Conservation (phyloP, 2,329 filamentous ascomycete genomes). For the Lomentospora prolificans region DNA sequence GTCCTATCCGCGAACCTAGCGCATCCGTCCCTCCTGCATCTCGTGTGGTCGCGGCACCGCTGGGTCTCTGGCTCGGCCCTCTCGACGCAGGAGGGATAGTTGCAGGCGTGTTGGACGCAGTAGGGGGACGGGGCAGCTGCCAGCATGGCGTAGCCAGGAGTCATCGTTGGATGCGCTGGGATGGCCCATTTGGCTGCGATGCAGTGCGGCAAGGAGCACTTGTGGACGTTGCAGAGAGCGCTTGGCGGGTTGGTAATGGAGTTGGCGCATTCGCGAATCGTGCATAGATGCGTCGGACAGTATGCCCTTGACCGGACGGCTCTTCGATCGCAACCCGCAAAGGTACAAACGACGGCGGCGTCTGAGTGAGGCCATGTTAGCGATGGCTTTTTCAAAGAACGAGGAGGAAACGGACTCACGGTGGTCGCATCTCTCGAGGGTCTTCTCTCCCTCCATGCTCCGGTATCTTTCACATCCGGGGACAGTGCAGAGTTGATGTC, state of each 20-base stretch:
- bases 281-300: slow-evolving; percentile 5
- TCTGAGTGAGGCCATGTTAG: neutral
- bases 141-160: neutral
- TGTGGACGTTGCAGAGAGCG: slow-evolving; percentile 6
- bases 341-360: slow-evolving; percentile 4
- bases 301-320: slow-evolving; percentile 1
- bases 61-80: slow-evolving; percentile 1
- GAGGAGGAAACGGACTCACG: slow-evolving; percentile 2
- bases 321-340: slow-evolving; percentile 5
- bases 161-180: neutral
- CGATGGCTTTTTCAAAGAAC: neutral
- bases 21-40: neutral
- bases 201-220: slow-evolving; percentile 9
- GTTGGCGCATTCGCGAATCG: neutral
- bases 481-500: slow-evolving; percentile 8
- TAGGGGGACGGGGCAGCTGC: neutral
- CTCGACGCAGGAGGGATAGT: slow-evolving; percentile 2
- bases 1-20: neutral
- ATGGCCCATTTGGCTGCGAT: neutral
- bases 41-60: slow-evolving; percentile 3
- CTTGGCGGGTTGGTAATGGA: neutral
- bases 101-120: slow-evolving; percentile 6
- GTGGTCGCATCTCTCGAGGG: slow-evolving; percentile 6
- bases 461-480: slow-evolving; percentile 6
- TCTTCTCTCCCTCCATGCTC: neutral